Base-by-base conservation (phyloP, 768 basidiomycete species). In the Lenzites betulinus region DNA sequence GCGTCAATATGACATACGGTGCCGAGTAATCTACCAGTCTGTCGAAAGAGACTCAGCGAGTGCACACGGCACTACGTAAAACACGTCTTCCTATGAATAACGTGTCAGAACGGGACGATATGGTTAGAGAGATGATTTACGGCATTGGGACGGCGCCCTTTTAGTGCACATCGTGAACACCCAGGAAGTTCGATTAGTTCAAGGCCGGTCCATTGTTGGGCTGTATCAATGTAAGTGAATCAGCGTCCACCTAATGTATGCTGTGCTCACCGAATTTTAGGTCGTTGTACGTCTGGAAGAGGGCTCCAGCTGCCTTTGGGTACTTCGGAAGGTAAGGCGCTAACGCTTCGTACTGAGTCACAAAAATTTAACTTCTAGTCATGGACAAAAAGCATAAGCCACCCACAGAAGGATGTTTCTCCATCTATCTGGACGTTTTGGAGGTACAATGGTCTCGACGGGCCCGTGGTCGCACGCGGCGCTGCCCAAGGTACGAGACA, bases 241-340 rank as follows among this genome's bases (percentile, higher is more conserved):
- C 35, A 47, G 47, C 30, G 22, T 23, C 25, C 8, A 7, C 60
- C 23, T 51, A 60, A 33, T n/a, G n/a, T 25, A 63, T 36, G 54
- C 39, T 25, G 43, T 46, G 15, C 74, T 53, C 52, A 88, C 90
- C 83, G 22, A 84, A 81, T 7, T 82, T 71, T 30, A 92, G 72
- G 59, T 93, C 90, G 69, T 92, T 92, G 74, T 87, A 91, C 1
- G 86, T 79, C 71, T 92, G 90, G 69, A 91, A 89, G 9, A 92
- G 72, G 23, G 81, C 77, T 13, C 85, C 80, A 2, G 85, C 84
- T 16, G 79, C 73, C 25, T 71, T 77, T 36, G 90, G 89, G 66
- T 92, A 92, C 70, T 85, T 89, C 12, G 66, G 60, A 25, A 88
- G 62, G 41, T 85, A 67, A 3, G 74, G 71, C 11, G 81, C 73